Evolutionary conservation across 148 eudicot species (phyloP).

Genomic region (Chenopodium berlandieri): DNA sequence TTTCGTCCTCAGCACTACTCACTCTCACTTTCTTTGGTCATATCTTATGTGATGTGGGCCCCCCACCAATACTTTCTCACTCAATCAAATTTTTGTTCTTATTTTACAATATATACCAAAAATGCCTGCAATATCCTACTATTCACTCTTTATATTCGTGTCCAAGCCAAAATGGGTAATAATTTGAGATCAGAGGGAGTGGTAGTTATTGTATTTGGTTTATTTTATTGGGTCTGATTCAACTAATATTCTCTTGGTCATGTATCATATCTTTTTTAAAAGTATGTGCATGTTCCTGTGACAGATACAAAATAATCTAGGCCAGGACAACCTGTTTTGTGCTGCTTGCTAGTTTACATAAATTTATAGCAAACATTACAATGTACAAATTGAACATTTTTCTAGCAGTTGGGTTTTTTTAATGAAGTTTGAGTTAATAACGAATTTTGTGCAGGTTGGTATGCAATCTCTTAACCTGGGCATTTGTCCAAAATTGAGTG

Average conservation of each 20-base stretch:
- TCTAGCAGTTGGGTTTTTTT: not conserved
- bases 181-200: no score
- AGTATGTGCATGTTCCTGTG: not conserved
- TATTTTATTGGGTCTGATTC: no score
- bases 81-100: no score
- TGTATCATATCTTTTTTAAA: not conserved
- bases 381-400: not conserved
- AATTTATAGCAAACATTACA: not conserved
- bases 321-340: not conserved
- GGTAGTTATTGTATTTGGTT: no score
- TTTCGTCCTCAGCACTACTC: no score
- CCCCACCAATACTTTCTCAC: no score
- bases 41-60: no score
- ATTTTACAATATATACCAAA: no score
- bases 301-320: not conserved
- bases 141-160: no score
- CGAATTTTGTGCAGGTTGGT: conserved; percentile 62
- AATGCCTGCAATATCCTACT: no score
- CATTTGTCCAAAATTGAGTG: conserved; percentile 82
- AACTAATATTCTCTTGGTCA: not conserved
- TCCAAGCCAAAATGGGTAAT: no score
- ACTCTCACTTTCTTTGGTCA: no score
- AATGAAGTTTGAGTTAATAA: not conserved
- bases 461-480: conserved; percentile 88
- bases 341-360: not conserved